Percentiles rank a stretch among this genome's conserved stretches.
These are phyloP conservation scores for Metschnikowia matae DNA, from an alignment of 805 yeast genomes.

Conservation along the genomic window DNA sequence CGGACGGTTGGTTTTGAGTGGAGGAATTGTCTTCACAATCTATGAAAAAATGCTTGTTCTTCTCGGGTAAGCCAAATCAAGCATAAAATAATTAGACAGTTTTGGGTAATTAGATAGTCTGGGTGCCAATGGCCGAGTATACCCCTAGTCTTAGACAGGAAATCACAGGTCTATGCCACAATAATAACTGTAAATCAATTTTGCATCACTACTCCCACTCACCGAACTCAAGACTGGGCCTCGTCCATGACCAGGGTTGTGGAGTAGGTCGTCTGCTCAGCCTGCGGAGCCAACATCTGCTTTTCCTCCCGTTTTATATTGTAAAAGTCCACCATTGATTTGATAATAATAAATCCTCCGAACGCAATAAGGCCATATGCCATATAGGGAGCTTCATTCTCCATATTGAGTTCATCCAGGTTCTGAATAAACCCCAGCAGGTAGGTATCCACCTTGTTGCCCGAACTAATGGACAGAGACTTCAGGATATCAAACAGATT, in stretches of 20 bases:
- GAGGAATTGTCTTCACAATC: constrained; percentile 95
- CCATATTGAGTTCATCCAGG: constrained; percentile 21
- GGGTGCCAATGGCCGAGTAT: not conserved
- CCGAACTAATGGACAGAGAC: constrained; percentile 23
- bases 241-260: constrained; percentile 11
- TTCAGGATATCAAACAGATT: constrained; percentile 30
- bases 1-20: constrained; percentile 87
- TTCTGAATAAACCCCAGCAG: constrained; percentile 27
- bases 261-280: constrained; percentile 12
- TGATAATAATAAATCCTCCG: constrained; percentile 62
- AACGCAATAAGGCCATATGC: constrained; percentile 62
- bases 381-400: constrained; percentile 40
- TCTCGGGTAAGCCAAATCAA: constrained; percentile 31
- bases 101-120: no score
- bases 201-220: no score
- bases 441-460: constrained; percentile 27
- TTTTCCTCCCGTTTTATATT: constrained; percentile 75
- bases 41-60: constrained; percentile 81
- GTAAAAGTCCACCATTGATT: constrained; percentile 67
- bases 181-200: not conserved
- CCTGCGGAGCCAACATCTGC: constrained; percentile 47
- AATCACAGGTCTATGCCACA: not conserved
- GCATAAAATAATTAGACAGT: no score
- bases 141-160: not conserved
- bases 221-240: constrained; percentile 4